Conservation (phyloP, 2,329 filamentous ascomycete genomes). For the Fusarium udum region DNA sequence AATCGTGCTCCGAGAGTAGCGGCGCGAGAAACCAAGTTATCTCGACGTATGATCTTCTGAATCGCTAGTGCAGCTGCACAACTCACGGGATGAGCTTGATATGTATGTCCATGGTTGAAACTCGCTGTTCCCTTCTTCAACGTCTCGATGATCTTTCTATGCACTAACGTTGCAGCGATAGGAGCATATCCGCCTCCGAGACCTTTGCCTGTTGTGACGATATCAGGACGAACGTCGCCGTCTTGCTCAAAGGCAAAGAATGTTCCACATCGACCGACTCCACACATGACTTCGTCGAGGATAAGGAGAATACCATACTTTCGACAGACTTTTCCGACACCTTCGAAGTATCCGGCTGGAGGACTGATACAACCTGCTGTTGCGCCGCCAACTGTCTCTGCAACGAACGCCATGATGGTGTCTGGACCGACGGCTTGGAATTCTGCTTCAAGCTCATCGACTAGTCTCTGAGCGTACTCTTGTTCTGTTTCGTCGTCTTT, state of each 20-base stretch:
- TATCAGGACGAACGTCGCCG: constrained; percentile 64
- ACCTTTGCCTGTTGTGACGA: constrained; percentile 74
- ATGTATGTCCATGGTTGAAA: constrained; percentile 67
- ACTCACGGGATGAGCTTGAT: constrained; percentile 68
- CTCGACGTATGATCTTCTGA: constrained; percentile 65
- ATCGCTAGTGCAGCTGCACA: constrained; percentile 72
- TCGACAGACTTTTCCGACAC: constrained; percentile 74
- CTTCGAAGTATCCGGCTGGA: constrained; percentile 73
- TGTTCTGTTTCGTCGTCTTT: constrained; percentile 60
- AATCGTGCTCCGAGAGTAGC: constrained; percentile 61
- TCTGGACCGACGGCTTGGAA: constrained; percentile 71
- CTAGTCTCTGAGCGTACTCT: constrained; percentile 69
- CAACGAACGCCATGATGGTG: constrained; percentile 76
- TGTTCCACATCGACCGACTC: constrained; percentile 67
- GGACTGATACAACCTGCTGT: constrained; percentile 72
- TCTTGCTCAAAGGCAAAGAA: constrained; percentile 72
- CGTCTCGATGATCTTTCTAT: constrained; percentile 58
- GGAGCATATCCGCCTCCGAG: constrained; percentile 71
- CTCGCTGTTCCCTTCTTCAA: constrained; percentile 49
- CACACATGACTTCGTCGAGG: constrained; percentile 81
- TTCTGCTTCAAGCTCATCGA: constrained; percentile 72
- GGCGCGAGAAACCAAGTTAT: constrained; percentile 68
- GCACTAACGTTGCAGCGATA: constrained; percentile 68
- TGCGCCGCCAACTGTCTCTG: constrained; percentile 78
- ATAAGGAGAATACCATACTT: constrained; percentile 79